A percentile compares a stretch with the other conserved stretches of the same genome.
These are phyloP conservation scores for Biscogniauxia mediterranea DNA, from an alignment of 2,329 filamentous ascomycete genomes.

Conservation along the genomic window DNA sequence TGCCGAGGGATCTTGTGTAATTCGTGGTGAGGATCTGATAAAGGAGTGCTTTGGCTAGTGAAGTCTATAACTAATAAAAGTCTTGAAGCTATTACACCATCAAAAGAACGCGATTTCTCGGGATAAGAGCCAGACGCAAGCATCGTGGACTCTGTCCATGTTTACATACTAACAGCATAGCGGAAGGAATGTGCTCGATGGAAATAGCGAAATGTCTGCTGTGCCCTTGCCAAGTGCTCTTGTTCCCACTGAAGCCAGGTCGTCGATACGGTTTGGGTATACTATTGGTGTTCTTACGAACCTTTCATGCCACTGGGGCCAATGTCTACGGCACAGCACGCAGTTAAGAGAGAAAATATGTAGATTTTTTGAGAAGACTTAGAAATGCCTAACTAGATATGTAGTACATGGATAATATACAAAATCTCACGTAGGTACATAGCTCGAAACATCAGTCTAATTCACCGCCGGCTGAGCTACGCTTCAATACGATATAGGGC, in stretches of 20 bases:
- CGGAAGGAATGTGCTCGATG: background rate
- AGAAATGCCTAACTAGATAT: background rate
- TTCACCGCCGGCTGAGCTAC: too few species aligned
- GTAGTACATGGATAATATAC: too few species aligned
- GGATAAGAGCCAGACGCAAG: too few species aligned
- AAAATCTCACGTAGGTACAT: too few species aligned
- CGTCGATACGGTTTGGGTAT: background rate
- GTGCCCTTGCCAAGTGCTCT: background rate
- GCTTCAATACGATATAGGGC: too few species aligned
- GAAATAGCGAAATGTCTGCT: background rate
- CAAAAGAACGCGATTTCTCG: background rate
- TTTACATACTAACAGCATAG: too few species aligned
- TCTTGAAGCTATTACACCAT: background rate
- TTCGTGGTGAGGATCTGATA: background rate
- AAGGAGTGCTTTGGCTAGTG: background rate
- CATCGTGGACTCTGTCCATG: too few species aligned
- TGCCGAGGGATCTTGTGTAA: background rate
- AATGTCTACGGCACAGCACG: background rate
- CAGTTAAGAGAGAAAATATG: background rate
- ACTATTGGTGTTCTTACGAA: background rate
- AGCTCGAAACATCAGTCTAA: too few species aligned
- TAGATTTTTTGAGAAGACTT: background rate
- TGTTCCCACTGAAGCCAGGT: background rate
- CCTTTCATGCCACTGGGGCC: background rate
- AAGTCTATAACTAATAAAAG: background rate